Base-by-base conservation (phyloP, 129 eudicot genomes). In the Artemisia tridentata region DNA sequence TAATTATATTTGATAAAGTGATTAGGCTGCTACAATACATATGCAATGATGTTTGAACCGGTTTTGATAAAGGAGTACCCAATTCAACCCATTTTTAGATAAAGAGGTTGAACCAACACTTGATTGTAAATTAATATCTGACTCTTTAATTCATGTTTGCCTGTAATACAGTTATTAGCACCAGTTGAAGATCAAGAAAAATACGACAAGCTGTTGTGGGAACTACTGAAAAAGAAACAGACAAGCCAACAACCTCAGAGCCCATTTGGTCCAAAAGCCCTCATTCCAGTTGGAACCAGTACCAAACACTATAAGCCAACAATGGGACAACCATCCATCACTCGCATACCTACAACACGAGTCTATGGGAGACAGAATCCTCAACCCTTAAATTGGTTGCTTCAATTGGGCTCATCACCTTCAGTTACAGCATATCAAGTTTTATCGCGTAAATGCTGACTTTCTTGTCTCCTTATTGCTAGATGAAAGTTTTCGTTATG, bases 131-230 rank as follows among this genome's bases (percentile, higher is more conserved):
- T 23, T 57, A 55, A 41, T 45, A 23, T 12, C 10, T 52, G 21
- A 63, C 56, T 47, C 7, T 34, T 57, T 17, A 47, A 20, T 49
- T 13, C 53, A 2, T 52, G 63, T 68, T 46, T 47, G 34, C 65
- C n/a, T 43, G 4, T 34, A 23, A 11, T 69, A 70, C 52, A 88
- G 91, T 63, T 75, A 41, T 18, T 75, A 75, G 63, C 69, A 67
- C 38, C 31, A 52, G 77, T 66, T 70, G 84, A 60, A 68, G 91
- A 83, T 77, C 87, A 68, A 71, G 64, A 67, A 21, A 81, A 78
- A 81, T 92, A 81, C 20, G 91, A 88, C 38, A 84, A 79, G 68
- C n/a, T 84, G 56, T 54, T 89, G 12, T 86, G 91, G 96, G 86
- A 86, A 45, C 72, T 89, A 8, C 82, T 84, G 60, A 77, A 80